These are phyloP conservation scores for Salvia splendens DNA, from an alignment of 257 asterid species.

Conservation along the genomic window DNA sequence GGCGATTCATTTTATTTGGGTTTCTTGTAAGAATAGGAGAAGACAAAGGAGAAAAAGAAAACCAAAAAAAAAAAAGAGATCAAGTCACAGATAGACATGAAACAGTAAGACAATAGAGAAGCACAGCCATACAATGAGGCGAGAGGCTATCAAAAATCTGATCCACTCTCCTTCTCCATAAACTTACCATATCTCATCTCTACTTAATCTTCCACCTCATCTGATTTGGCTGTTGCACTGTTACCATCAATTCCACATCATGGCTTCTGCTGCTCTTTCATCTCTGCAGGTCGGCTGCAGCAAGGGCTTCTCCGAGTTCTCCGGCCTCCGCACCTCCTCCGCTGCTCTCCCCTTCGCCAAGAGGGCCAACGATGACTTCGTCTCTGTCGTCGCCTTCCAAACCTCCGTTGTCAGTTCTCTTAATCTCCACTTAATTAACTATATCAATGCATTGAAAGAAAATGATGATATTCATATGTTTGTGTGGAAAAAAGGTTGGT, in stretches of 20 bases:
- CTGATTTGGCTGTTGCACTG: conserved; percentile 30
- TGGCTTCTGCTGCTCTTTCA: conserved; percentile 86
- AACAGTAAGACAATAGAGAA: conserved; percentile 26
- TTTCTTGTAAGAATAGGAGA: no score
- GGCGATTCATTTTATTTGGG: no score
- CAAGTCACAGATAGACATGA: background rate
- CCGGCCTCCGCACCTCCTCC: conserved; percentile 75
- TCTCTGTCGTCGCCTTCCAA: conserved; percentile 70
- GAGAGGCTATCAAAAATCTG: conserved; percentile 78
- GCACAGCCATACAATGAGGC: conserved; percentile 75
- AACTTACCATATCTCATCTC: conserved; percentile 33
- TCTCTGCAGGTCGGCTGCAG: conserved; percentile 82
- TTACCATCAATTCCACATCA: conserved; percentile 8
- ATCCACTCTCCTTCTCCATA: conserved; percentile 43
- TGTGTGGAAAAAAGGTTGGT: conserved; percentile 47
- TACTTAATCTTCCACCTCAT: conserved; percentile 15
- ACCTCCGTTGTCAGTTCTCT: conserved; percentile 70
- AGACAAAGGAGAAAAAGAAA: no score
- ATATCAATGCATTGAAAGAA: no score
- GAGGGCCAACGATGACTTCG: conserved; percentile 62
- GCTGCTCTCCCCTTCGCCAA: conserved; percentile 57
- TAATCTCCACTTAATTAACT: no score
- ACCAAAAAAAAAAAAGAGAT: background rate
- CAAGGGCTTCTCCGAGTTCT: conserved; percentile 82
- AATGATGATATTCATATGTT: no score